phyloP scores from a whole-genome alignment of 1,284 basidiomycete genomes.

The Albatrellus sp. region DNA sequence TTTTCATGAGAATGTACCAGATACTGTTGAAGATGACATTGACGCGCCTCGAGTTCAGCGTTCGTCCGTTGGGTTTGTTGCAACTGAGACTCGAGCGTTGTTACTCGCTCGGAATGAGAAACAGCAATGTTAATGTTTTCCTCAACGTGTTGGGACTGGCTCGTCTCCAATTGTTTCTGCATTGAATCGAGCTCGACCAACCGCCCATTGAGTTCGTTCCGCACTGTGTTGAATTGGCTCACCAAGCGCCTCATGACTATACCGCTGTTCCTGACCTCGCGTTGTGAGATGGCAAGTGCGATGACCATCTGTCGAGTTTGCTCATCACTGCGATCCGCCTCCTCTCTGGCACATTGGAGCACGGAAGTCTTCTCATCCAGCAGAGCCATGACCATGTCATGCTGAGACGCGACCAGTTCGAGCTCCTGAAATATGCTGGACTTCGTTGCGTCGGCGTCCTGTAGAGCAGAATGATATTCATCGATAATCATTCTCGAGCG shows the following conservation, averaged over 20 bases:
- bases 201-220: conserved; percentile 15
- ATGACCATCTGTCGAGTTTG: conserved; percentile 17
- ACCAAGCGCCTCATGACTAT: conserved; percentile 5
- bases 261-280: conserved; percentile 7
- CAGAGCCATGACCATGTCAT: conserved; percentile 1
- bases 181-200: conserved; percentile 18
- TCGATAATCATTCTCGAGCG: conserved; percentile 16
- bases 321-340: conserved; percentile 4
- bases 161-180: conserved; percentile 14
- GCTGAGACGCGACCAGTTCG: not conserved
- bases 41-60: conserved; percentile 3
- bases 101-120: not conserved
- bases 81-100: conserved; percentile 3
- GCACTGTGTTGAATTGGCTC: conserved; percentile 9
- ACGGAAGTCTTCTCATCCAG: conserved; percentile 4
- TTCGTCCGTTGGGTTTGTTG: conserved; percentile 6
- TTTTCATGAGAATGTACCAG: conserved; percentile 6
- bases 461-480: not conserved
- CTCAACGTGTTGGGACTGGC: conserved; percentile 10
- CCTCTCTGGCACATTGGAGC: conserved; percentile 6
- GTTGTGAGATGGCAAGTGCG: conserved; percentile 20
- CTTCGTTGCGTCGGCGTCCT: conserved; percentile 1
- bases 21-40: conserved; percentile 6
- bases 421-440: not conserved
- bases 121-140: not conserved